A percentile compares a stretch with the other conserved stretches of the same genome.
phyloP scores from a whole-genome alignment of 495 filamentous ascomycete species.

The Neurospora sp. region DNA sequence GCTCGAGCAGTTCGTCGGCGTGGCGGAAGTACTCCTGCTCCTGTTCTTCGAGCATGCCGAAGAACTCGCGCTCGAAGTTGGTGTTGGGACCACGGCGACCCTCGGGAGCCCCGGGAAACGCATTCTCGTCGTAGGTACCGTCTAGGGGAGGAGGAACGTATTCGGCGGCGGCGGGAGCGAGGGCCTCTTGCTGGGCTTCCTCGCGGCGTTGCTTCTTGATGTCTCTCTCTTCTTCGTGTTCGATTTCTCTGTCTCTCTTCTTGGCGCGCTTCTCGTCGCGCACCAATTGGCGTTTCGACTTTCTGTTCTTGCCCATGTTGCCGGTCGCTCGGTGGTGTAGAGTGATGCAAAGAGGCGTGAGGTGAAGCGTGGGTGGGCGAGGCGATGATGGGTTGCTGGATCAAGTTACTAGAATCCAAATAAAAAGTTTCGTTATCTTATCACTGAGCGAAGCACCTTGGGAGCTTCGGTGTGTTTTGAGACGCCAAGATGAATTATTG shows the following conservation, averaged over 20 bases:
- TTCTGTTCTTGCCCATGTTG: constrained; percentile 25
- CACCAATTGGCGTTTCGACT: constrained; percentile 36
- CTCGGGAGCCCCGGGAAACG: constrained; percentile 5
- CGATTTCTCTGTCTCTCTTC: constrained; percentile 22
- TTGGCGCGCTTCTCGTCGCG: constrained; percentile 38
- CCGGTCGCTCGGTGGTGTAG: not conserved
- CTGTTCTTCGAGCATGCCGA: constrained; percentile 77
- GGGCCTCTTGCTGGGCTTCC: constrained; percentile 8
- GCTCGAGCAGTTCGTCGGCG: constrained; percentile 78
- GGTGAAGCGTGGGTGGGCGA: not conserved
- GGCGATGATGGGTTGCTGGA: not conserved
- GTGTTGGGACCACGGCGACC: constrained; percentile 2
- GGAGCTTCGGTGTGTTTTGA: not conserved
- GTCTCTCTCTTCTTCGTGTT: constrained; percentile 19
- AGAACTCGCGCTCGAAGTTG: constrained; percentile 52
- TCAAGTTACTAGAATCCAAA: not conserved
- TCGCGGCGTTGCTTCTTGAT: constrained; percentile 31
- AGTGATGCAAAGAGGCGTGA: not conserved
- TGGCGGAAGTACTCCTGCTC: constrained; percentile 92
- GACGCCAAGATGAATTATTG: not conserved
- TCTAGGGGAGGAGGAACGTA: constrained; percentile 21
- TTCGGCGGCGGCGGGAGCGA: constrained; percentile 9
- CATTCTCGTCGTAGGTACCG: constrained; percentile 15
- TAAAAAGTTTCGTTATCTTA: constrained; percentile 17
- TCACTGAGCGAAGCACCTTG: not conserved